phyloP scores from a whole-genome alignment of 176 grass and related monocot species.

The Themeda triandra region DNA sequence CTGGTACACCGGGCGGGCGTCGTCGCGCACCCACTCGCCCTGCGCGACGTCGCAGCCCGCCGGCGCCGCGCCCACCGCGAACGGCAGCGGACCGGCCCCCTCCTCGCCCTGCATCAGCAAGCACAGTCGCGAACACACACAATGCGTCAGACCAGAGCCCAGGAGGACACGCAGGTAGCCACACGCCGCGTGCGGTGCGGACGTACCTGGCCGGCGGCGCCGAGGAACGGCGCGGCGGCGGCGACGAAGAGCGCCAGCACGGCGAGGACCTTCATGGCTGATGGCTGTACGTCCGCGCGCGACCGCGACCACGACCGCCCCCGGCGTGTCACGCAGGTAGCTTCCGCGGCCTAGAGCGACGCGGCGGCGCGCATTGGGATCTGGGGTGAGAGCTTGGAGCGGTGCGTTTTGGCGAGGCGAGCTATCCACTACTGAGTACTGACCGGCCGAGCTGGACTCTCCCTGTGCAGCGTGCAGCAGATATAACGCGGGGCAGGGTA shows the following conservation, averaged over 20 bases:
- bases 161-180: not conserved
- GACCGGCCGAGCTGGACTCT: not conserved
- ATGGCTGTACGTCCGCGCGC: not conserved
- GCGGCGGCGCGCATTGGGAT: constrained; percentile 33
- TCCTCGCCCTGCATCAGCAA: not conserved
- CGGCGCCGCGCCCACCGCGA: constrained; percentile 50
- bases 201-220: constrained; percentile 40
- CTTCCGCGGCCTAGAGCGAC: not conserved
- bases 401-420: not conserved
- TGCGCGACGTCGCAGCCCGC: constrained; percentile 52
- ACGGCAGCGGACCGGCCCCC: constrained; percentile 30
- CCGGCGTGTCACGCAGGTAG: not conserved
- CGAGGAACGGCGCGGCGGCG: constrained; percentile 5
- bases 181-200: too few species aligned
- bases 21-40: constrained; percentile 81
- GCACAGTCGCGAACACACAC: too few species aligned
- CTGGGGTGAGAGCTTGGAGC: not conserved
- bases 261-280: constrained; percentile 25
- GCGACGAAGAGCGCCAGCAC: constrained; percentile 32
- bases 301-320: not conserved
- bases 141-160: not conserved
- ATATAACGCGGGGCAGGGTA: constrained; percentile 14
- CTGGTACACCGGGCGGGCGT: constrained; percentile 61
- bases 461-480: not conserved
- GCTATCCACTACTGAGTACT: constrained; percentile 9